Base-by-base conservation (phyloP, 1,284 basidiomycete genomes). In the Ustilago xerochloae region DNA sequence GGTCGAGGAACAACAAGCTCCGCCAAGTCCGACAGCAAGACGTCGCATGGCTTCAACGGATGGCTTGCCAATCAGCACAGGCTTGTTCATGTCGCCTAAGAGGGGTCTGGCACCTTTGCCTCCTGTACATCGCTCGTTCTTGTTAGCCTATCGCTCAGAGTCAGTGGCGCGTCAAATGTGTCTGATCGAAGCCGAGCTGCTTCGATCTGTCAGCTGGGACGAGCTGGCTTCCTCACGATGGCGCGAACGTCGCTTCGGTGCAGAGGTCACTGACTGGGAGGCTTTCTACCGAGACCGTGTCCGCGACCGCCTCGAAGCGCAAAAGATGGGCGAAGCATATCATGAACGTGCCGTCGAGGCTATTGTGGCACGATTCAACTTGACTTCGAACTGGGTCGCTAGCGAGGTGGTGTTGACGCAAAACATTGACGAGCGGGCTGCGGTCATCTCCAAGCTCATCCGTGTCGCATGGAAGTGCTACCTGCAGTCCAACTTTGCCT, bases 391-490 rank as follows among this genome's bases (percentile, higher is more conserved):
- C 78, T 96, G 94, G 83, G 89, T 92, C 6, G 87, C 90, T 16
- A 91, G 91, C 20, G 93, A 94, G 85, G 88, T 94, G 59, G 83
- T 86, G 0, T 75, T 85, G 4, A 86, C 86, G 22, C 77, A 77
- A 20, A 80, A 75, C 55, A 46, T 84, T 28, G 81, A 87, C 57
- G 90, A 93, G 67, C 88, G 94, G 18, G 88, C 88, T 16, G 81
- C 87, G 43, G 85, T 95, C 28, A 88, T 93, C 57, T 87, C 87
- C 66, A 94, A 94, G 85, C 90, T 95, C 81, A 91, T 96, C 75
- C 90, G 92, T 30, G 87, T 96, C 65, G 93, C 93, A 46, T 93
- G 91, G 93, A 93, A 93, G 90, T 90, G 91, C 57, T 96, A 94
- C 83, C 86, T 87, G 43, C 87, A 91, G 72, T 90, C 89, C 81